These are phyloP conservation scores for Schwanniomyces sp. DNA, from an alignment of 805 yeast genomes.

Conservation along the genomic window DNA sequence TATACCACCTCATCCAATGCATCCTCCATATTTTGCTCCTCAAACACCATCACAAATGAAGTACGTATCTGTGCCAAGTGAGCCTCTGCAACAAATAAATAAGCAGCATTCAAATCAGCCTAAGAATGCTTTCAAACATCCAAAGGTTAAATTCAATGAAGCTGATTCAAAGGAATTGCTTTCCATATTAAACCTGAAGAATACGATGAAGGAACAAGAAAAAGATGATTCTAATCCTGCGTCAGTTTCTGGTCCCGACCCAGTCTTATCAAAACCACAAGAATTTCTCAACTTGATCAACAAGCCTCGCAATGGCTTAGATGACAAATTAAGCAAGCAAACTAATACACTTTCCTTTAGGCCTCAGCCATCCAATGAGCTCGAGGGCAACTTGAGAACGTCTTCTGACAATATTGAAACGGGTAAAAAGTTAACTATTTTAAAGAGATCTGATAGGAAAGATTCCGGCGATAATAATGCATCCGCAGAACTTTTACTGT, in stretches of 20 bases:
- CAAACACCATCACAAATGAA: conserved; percentile 3
- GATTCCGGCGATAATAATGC: background rate
- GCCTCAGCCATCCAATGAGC: conserved; percentile 23
- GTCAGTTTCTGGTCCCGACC: background rate
- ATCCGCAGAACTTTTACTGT: background rate
- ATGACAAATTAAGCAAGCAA: background rate
- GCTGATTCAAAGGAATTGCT: conserved; percentile 43
- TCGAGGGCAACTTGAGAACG: conserved; percentile 17
- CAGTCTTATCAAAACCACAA: conserved; percentile 15
- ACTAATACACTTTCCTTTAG: background rate
- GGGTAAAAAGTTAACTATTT: conserved; percentile 27
- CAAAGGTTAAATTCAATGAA: conserved; percentile 25
- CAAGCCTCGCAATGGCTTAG: conserved; percentile 6
- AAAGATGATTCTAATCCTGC: conserved; percentile 3
- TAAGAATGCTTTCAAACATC: no score
- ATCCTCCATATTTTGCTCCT: background rate
- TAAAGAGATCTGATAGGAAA: conserved; percentile 20
- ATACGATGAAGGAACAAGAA: conserved; percentile 8
- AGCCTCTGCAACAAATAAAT: background rate
- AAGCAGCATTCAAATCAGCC: background rate
- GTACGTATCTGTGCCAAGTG: background rate
- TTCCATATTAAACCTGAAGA: conserved; percentile 36
- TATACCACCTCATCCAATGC: background rate
- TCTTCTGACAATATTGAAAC: conserved; percentile 8
- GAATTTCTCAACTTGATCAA: conserved; percentile 28